Conservation (phyloP, 2,329 filamentous ascomycete genomes). For the Hansfordia pulvinata region DNA sequence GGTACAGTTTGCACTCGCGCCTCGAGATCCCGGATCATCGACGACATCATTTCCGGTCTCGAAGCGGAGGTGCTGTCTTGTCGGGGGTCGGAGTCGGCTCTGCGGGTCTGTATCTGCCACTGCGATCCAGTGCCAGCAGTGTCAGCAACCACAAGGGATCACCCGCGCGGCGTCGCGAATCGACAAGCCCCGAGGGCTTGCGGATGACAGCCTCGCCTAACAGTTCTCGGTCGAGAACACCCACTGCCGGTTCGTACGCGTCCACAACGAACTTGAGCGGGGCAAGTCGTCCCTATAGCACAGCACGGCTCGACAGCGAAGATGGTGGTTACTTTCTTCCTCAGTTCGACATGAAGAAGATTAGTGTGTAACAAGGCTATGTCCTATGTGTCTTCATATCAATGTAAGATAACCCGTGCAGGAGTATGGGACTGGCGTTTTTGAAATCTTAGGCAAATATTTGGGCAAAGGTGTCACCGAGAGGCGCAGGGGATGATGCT, state of each 20-base stretch:
- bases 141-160: slow-evolving; percentile 7
- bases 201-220: slow-evolving; percentile 25
- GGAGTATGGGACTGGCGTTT: too few relatives aligned
- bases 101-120: too few relatives aligned
- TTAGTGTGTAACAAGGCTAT: slow-evolving; percentile 3
- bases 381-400: too few relatives aligned
- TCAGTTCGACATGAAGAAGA: slow-evolving; percentile 7
- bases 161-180: slow-evolving; percentile 8
- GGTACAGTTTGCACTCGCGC: slow-evolving; percentile 17
- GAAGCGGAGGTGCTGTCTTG: slow-evolving; percentile 13
- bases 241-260: slow-evolving; percentile 20
- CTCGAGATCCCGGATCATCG: slow-evolving; percentile 13
- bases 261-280: slow-evolving; percentile 23
- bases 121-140: slow-evolving; percentile 7
- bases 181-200: slow-evolving; percentile 15
- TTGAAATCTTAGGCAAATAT: too few relatives aligned
- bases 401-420: too few relatives aligned
- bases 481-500: too few relatives aligned
- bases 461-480: too few relatives aligned
- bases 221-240: slow-evolving; percentile 33
- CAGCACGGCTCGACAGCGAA: too few relatives aligned
- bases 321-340: slow-evolving; percentile 30
- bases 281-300: too few relatives aligned
- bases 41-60: slow-evolving; percentile 16
- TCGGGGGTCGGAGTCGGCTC: too few relatives aligned